phyloP scores from a whole-genome alignment of 2,329 filamentous ascomycete species.

The Aschersonia sp. region DNA sequence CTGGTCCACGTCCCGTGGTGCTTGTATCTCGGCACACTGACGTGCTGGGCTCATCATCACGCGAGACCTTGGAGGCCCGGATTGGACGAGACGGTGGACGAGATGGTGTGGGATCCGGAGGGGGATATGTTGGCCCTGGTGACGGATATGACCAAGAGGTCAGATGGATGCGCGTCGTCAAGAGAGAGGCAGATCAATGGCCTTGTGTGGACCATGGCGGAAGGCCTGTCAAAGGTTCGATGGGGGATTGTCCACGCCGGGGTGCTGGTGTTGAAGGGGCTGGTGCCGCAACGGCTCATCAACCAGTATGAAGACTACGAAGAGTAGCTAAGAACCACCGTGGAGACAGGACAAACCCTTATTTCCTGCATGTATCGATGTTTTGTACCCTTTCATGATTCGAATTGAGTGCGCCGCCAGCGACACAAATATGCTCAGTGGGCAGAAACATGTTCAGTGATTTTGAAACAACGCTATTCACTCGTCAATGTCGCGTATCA shows the following conservation, averaged over 20 bases:
- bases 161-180: slow-evolving; percentile 14
- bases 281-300: slow-evolving; percentile 16
- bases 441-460: slow-evolving; percentile 1
- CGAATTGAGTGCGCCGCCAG: no score
- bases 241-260: slow-evolving; percentile 51
- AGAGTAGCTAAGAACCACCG: not conserved
- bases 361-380: no score
- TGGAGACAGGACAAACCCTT: slow-evolving; percentile 5
- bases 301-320: not conserved
- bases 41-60: slow-evolving; percentile 43
- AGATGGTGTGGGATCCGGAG: slow-evolving; percentile 33
- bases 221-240: slow-evolving; percentile 37
- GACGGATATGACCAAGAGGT: slow-evolving; percentile 20
- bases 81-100: slow-evolving; percentile 18
- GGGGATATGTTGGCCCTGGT: slow-evolving; percentile 32
- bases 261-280: slow-evolving; percentile 35
- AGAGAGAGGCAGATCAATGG: slow-evolving; percentile 34
- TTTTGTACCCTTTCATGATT: no score
- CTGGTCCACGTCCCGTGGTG: slow-evolving; percentile 50
- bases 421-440: no score
- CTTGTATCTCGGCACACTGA: slow-evolving; percentile 42
- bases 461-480: not conserved
- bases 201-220: slow-evolving; percentile 39
- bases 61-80: slow-evolving; percentile 10
- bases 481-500: no score